A percentile compares a stretch with the other conserved stretches of the same genome.
These are phyloP conservation scores for Saccharomyces hybrid DNA, from an alignment of 1,139 yeast species.

Conservation along the genomic window DNA sequence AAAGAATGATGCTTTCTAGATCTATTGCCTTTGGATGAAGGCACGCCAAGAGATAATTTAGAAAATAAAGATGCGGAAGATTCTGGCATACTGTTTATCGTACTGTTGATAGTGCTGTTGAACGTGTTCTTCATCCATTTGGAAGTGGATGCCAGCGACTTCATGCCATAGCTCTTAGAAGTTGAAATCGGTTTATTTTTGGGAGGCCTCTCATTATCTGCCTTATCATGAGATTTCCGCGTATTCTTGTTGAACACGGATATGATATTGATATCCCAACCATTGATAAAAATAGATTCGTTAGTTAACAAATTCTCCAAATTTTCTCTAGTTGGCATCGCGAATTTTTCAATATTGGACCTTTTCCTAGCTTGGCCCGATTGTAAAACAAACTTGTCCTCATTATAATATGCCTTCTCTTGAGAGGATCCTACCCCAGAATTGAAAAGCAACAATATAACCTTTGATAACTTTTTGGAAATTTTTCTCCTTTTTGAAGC, in stretches of 20 bases:
- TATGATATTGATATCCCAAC: conserved; percentile 53
- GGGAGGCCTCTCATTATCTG: background rate
- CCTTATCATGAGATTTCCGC: background rate
- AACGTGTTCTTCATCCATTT: conserved; percentile 32
- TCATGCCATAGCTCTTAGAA: background rate
- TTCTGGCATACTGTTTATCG: conserved; percentile 9
- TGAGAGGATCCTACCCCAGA: conserved; percentile 63
- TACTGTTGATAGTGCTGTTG: conserved; percentile 4
- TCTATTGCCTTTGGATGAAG: conserved; percentile 6
- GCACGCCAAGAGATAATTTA: conserved; percentile 24
- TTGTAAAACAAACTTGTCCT: conserved; percentile 29
- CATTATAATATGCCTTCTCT: conserved; percentile 45
- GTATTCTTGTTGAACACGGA: conserved; percentile 41
- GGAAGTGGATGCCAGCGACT: conserved; percentile 7
- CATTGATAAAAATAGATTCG: conserved; percentile 47
- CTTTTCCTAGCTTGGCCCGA: conserved; percentile 25
- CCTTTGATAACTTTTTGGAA: conserved; percentile 50
- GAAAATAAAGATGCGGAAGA: conserved; percentile 21
- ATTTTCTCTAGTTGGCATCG: conserved; percentile 46
- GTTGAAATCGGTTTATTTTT: background rate
- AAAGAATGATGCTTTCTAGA: conserved; percentile 32
- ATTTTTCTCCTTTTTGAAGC: conserved; percentile 64
- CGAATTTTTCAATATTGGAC: conserved; percentile 33
- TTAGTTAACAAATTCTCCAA: conserved; percentile 42
- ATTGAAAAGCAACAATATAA: conserved; percentile 61